Evolutionary conservation across 208 protist species (phyloP).

Genomic region (Naegleria lovaniensis): DNA sequence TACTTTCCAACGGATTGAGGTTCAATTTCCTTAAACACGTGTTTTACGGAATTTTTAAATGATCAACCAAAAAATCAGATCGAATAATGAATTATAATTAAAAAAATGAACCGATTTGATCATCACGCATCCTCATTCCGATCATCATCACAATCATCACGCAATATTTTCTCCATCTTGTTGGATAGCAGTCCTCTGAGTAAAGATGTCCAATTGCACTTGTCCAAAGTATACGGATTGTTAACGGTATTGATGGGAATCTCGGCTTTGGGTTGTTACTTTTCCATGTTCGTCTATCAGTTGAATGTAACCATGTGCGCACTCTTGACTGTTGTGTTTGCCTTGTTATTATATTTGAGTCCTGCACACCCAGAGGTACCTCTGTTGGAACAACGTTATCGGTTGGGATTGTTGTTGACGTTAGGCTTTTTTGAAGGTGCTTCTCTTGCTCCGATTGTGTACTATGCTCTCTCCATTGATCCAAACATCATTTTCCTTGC

Average conservation of each 20-base stretch:
- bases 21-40: too few relatives aligned
- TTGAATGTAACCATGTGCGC: not conserved
- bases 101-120: not conserved
- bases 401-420: not conserved
- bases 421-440: conserved; percentile 30
- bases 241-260: not conserved
- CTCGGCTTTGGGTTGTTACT: not conserved
- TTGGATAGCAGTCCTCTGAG: not conserved
- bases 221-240: not conserved
- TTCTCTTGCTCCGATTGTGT: conserved; percentile 23
- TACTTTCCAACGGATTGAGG: too few relatives aligned
- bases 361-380: not conserved
- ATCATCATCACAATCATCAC: not conserved
- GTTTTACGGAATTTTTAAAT: too few relatives aligned
- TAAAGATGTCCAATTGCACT: conserved; percentile 3
- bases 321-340: not conserved
- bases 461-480: conserved; percentile 23
- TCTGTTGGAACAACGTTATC: not conserved
- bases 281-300: not conserved
- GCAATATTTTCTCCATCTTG: not conserved
- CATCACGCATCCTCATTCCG: not conserved
- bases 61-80: too few relatives aligned
- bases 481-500: conserved; percentile 30
- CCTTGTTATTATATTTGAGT: not conserved
- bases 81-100: too few relatives aligned